Percentiles rank a stretch among this genome's conserved stretches.
phyloP scores from a whole-genome alignment of 495 filamentous ascomycete genomes.

The Xylaria grammica region DNA sequence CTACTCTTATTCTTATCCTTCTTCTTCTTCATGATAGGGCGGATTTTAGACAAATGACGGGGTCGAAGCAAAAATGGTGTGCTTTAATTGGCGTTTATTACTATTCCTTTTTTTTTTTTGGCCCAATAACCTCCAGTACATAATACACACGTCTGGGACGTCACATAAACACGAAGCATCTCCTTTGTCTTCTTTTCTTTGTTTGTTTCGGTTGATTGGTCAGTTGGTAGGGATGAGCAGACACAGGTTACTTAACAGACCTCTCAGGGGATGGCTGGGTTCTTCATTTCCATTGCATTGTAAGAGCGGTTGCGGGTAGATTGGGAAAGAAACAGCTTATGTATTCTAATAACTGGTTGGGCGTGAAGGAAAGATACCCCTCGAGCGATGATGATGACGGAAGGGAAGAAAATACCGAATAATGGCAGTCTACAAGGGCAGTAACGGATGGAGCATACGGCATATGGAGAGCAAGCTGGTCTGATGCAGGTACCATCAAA shows the following conservation, averaged over 20 bases:
- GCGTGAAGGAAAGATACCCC: conserved; percentile 24
- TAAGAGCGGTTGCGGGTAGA: conserved; percentile 22
- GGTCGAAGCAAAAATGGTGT: conserved; percentile 19
- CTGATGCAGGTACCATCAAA: conserved; percentile 25
- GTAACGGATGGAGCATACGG: conserved; percentile 8
- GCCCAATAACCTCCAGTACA: conserved; percentile 21
- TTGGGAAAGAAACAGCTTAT: conserved; percentile 20
- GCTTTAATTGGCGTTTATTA: conserved; percentile 19
- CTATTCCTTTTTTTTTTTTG: conserved; percentile 8
- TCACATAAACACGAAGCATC: conserved; percentile 19
- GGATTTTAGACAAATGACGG: conserved; percentile 21
- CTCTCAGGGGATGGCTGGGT: conserved; percentile 11
- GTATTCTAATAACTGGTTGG: conserved; percentile 19
- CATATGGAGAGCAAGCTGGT: conserved; percentile 11
- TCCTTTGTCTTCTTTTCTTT: conserved; percentile 10
- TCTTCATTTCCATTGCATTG: conserved; percentile 14
- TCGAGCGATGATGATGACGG: conserved; percentile 15
- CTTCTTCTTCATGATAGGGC: conserved; percentile 19
- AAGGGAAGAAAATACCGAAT: conserved; percentile 14
- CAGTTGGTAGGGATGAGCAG: background rate
- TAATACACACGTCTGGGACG: conserved; percentile 22
- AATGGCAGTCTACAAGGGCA: conserved; percentile 14
- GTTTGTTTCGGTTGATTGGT: conserved; percentile 13
- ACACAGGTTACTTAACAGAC: conserved; percentile 16
- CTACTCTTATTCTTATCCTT: conserved; percentile 6